These are phyloP conservation scores for Stephanodiscus triporus DNA, from an alignment of 108 stramenopile species.

Conservation along the genomic window DNA sequence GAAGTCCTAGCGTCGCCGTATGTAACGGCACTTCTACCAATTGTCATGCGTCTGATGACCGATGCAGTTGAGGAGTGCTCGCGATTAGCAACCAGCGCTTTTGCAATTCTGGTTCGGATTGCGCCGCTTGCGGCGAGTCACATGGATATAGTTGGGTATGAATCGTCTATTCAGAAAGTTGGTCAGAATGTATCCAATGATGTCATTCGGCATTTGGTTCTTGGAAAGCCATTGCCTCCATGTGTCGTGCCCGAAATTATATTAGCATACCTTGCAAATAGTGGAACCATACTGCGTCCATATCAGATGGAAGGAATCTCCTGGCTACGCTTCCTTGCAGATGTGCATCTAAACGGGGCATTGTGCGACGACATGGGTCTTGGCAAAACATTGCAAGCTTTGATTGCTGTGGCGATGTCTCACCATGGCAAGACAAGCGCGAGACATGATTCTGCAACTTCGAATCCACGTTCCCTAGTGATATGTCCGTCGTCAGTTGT, in stretches of 20 bases:
- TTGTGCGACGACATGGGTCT: slow-evolving; percentile 87
- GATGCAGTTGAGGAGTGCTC: slow-evolving; percentile 68
- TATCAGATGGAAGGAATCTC: slow-evolving; percentile 89
- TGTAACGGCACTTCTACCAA: slow-evolving; percentile 70
- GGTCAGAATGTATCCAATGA: slow-evolving; percentile 23
- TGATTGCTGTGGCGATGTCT: slow-evolving; percentile 67
- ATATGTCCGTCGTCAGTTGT: slow-evolving; percentile 87
- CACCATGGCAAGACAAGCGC: slow-evolving; percentile 32
- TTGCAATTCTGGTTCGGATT: slow-evolving; percentile 74
- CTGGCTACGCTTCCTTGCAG: slow-evolving; percentile 86
- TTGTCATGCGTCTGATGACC: slow-evolving; percentile 80
- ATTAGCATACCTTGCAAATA: slow-evolving; percentile 31
- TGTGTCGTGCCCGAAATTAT: slow-evolving; percentile 57
- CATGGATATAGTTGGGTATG: slow-evolving; percentile 6
- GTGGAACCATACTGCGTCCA: slow-evolving; percentile 58
- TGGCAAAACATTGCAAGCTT: slow-evolving; percentile 82
- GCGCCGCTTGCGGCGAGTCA: slow-evolving; percentile 72
- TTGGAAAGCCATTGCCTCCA: slow-evolving; percentile 77
- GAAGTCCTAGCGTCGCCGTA: slow-evolving; percentile 59
- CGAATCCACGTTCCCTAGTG: slow-evolving; percentile 51
- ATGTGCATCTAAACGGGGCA: slow-evolving; percentile 76
- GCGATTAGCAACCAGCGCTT: slow-evolving; percentile 62
- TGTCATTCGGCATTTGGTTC: slow-evolving; percentile 87
- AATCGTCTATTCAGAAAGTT: neutral
- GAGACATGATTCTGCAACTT: neutral